phyloP scores from a whole-genome alignment of 345 rosid genomes.

The Linum usitatissimum region DNA sequence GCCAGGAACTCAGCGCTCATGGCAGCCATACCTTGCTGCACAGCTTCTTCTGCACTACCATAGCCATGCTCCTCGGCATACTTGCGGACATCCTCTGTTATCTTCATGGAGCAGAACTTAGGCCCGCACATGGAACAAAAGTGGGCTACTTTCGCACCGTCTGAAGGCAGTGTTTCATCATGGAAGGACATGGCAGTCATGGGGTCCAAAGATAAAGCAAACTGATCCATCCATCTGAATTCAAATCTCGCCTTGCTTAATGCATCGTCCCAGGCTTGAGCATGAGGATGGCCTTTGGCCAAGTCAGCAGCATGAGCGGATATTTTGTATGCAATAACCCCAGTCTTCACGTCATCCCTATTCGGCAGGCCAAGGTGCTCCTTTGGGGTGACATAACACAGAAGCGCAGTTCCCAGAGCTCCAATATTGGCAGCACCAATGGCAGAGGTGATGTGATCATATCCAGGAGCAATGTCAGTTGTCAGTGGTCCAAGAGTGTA shows the following conservation, averaged over 20 bases:
- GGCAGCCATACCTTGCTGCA: conserved; percentile 78
- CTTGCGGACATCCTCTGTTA: conserved; percentile 93
- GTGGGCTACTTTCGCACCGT: conserved; percentile 97
- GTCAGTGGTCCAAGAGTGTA: conserved; percentile 96
- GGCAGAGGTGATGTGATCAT: conserved; percentile 97
- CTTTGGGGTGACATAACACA: conserved; percentile 96
- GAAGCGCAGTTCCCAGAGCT: conserved; percentile 97
- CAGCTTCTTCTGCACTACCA: conserved; percentile 85
- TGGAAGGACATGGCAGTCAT: conserved; percentile 98
- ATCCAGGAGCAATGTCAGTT: conserved; percentile 94
- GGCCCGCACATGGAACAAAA: conserved; percentile 99
- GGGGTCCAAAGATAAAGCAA: conserved; percentile 94
- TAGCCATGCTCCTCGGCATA: conserved; percentile 97
- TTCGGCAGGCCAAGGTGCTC: conserved; percentile 98
- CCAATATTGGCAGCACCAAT: conserved; percentile 99
- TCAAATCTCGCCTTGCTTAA: conserved; percentile 93
- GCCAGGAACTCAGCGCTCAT: conserved; percentile 89
- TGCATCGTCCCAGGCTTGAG: conserved; percentile 97
- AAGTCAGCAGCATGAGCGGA: conserved; percentile 98
- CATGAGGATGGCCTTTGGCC: conserved; percentile 89
- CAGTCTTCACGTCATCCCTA: conserved; percentile 93
- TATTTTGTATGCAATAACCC: conserved; percentile 94
- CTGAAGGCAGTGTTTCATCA: conserved; percentile 93
- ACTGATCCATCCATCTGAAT: conserved; percentile 98
- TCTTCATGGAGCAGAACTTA: conserved; percentile 99